Conservation (phyloP, 805 yeast species). For the Candida pseudofarinosa region DNA sequence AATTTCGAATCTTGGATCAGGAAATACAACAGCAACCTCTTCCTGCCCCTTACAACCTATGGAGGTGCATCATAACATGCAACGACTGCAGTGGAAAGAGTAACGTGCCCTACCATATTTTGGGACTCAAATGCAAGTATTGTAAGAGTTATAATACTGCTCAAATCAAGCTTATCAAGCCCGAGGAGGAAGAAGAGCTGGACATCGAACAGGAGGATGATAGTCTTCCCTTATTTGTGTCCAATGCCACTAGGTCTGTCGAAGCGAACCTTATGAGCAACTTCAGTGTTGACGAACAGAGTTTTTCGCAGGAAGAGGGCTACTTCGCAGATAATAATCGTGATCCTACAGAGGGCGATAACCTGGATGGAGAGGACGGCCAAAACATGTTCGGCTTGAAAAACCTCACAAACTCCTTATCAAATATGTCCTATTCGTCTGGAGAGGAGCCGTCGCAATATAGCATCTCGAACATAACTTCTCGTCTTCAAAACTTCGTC, state of each 20-base stretch:
- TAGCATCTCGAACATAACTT: constrained; percentile 16
- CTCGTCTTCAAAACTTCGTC: constrained; percentile 36
- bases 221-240: constrained; percentile 2
- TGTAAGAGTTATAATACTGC: constrained; percentile 86
- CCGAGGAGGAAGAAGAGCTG: constrained; percentile 46
- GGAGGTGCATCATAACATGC: constrained; percentile 75
- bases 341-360: constrained; percentile 7
- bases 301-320: constrained; percentile 19
- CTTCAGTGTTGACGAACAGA: constrained; percentile 33
- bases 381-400: constrained; percentile 24
- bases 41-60: constrained; percentile 72
- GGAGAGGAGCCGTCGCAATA: constrained; percentile 3
- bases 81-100: constrained; percentile 87
- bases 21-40: constrained; percentile 74
- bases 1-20: constrained; percentile 79
- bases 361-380: constrained; percentile 18
- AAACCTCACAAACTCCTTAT: constrained; percentile 17
- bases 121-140: constrained; percentile 84
- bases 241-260: constrained; percentile 17
- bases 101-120: constrained; percentile 68
- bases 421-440: constrained; percentile 4
- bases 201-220: constrained; percentile 12
- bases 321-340: constrained; percentile 17
- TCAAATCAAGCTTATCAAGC: constrained; percentile 66
- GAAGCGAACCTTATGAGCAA: constrained; percentile 34